These are phyloP conservation scores for Trichosanthes truncata DNA, from an alignment of 306 rosid genomes.

Conservation along the genomic window DNA sequence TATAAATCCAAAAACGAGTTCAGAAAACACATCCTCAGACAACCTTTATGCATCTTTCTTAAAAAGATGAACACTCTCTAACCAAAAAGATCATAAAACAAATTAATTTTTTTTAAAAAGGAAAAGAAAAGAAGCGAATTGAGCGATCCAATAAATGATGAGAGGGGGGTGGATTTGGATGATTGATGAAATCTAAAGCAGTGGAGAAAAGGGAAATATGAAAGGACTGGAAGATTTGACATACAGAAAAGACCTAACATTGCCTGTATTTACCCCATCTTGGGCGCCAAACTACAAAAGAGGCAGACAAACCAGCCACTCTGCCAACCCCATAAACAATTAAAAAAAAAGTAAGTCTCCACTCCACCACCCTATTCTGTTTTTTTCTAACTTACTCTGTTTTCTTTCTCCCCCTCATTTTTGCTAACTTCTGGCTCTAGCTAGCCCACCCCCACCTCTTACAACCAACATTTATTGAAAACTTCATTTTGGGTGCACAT, in stretches of 20 bases:
- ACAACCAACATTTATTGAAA: neutral
- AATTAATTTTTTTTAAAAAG: neutral
- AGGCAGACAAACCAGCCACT: conserved; percentile 2
- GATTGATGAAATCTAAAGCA: conserved; percentile 18
- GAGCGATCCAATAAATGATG: neutral
- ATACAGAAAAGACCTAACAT: conserved; percentile 13
- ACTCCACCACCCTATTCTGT: neutral
- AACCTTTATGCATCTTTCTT: neutral
- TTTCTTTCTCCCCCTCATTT: neutral
- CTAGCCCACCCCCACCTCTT: neutral
- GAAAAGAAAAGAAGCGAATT: neutral
- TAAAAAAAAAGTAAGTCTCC: neutral
- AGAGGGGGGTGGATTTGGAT: neutral
- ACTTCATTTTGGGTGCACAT: neutral
- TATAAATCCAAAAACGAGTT: neutral
- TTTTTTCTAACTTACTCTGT: neutral
- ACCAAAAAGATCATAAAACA: neutral
- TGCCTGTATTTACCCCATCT: conserved; percentile 5
- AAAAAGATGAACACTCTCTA: neutral
- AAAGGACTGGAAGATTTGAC: conserved; percentile 7
- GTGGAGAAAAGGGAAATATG: conserved; percentile 16
- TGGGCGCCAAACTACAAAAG: conserved; percentile 4
- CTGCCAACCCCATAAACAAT: conserved; percentile 2
- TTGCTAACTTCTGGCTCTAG: neutral
- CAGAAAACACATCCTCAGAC: neutral